Percentiles rank a stretch among this genome's conserved stretches.
phyloP scores from a whole-genome alignment of 352 stramenopile genomes.

The Pythium grandisporangium region DNA sequence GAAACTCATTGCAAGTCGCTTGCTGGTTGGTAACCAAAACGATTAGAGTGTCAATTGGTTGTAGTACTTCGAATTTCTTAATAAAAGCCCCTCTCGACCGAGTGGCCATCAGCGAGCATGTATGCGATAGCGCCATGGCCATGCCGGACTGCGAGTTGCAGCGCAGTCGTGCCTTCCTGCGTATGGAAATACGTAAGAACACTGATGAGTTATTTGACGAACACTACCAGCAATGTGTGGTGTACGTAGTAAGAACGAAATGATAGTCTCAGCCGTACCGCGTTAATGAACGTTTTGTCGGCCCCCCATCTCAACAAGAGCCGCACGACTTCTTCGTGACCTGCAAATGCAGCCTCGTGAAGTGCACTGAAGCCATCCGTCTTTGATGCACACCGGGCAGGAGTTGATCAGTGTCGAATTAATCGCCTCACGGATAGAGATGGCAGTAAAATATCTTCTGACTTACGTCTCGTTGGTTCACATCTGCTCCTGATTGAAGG shows the following conservation, averaged over 20 bases:
- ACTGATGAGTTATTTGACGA: no score
- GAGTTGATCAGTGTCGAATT: no score
- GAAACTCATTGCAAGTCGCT: constrained; percentile 12
- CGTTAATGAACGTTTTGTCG: constrained; percentile 48
- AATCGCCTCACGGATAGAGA: no score
- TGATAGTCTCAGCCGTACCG: constrained; percentile 26
- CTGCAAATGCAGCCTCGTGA: constrained; percentile 56
- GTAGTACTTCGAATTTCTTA: constrained; percentile 10
- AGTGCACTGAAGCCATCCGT: constrained; percentile 60
- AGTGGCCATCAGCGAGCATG: constrained; percentile 54
- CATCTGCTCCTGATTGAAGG: constrained; percentile 32
- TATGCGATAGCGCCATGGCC: constrained; percentile 46
- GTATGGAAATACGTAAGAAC: no score
- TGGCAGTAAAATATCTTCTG: no score
- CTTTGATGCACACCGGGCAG: no score
- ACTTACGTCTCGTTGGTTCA: constrained; percentile 54
- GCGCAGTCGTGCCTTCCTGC: constrained; percentile 57
- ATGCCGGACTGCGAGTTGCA: constrained; percentile 58
- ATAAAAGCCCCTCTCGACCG: constrained; percentile 43
- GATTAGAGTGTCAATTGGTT: constrained; percentile 3
- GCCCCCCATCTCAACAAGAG: constrained; percentile 38
- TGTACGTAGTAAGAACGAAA: no score
- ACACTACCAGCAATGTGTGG: no score
- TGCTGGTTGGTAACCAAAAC: neutral
- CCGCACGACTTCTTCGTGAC: constrained; percentile 48